Base-by-base conservation (phyloP, 345 rosid genomes). In the Eucalyptus dawsonii region DNA sequence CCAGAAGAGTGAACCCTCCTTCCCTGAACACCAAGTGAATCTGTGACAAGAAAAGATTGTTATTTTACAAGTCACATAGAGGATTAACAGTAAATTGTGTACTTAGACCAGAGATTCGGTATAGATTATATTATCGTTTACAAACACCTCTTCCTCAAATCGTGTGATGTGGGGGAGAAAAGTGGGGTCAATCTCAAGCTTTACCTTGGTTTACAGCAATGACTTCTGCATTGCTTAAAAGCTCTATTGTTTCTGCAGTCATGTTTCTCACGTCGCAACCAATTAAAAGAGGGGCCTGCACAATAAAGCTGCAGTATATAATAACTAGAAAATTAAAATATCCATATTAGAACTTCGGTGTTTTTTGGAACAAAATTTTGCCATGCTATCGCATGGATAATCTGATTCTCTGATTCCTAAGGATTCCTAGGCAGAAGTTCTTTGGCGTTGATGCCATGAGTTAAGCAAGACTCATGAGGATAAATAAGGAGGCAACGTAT, bases 11-110 rank as follows among this genome's bases (percentile, higher is more conserved):
- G 86, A 80, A 97, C 95, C 92, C 93, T 97, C 91, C 99, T 96
- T 91, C 99, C 99, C 91, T 98, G 99, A 90, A 98, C 96, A 45
- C 99, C 99, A n/a, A 98, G 97, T n/a, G 96, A 92, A 88, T 98
- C 99, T 98, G 96, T 89, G 85, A 76, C 47, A 76, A 91, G 56
- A 87, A 53, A 87, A 85, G 87, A 34, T n/a, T 49, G 37, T 51
- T 44, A 47, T 31, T 85, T 56, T 11, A 21, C 49, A 27, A 17
- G n/a, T 10, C 56, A 42, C 58, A 17, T 7, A 25, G 54, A 80
- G 45, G 7, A 54, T 50, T 17, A 29, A 31, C 12, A 50, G 50
- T 51, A 31, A 72, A 6, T 51, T 45, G 15, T 58, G 42, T 21
- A 22, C 27, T 21, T 40, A 25, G 47, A 76, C 47, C 5, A 76